phyloP scores from a whole-genome alignment of 768 basidiomycete species.

The Xanthoconium stramineum region DNA sequence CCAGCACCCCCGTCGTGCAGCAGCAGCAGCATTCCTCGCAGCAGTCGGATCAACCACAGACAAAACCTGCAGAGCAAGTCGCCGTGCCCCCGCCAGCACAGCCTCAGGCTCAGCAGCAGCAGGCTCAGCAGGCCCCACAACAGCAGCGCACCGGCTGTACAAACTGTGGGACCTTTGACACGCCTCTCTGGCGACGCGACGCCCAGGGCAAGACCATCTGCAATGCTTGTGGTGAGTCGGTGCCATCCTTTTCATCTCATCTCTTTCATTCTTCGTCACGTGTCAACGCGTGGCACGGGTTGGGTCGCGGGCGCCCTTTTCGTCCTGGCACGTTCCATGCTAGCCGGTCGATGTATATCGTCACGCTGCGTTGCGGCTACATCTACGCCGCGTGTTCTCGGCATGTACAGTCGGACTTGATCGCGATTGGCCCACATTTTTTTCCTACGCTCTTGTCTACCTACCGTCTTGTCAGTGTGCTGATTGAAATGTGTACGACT shows the following conservation, averaged over 20 bases:
- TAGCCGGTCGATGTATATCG: conserved; percentile 34
- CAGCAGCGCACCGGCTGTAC: conserved; percentile 51
- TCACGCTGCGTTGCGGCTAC: conserved; percentile 31
- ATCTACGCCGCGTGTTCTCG: conserved; percentile 33
- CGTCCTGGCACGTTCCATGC: conserved; percentile 22
- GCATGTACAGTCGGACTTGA: conserved; percentile 33
- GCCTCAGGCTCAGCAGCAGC: conserved; percentile 21
- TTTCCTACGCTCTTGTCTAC: conserved; percentile 31
- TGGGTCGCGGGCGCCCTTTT: conserved; percentile 35
- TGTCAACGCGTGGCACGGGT: conserved; percentile 31
- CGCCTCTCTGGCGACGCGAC: conserved; percentile 84
- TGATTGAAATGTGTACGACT: conserved; percentile 40
- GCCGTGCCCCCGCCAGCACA: conserved; percentile 25
- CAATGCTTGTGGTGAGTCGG: conserved; percentile 82
- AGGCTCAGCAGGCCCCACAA: conserved; percentile 28
- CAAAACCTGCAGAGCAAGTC: conserved; percentile 25
- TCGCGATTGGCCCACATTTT: conserved; percentile 34
- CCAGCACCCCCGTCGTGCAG: conserved; percentile 13
- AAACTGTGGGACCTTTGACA: conserved; percentile 74
- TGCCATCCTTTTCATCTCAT: conserved; percentile 32
- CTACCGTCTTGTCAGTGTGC: conserved; percentile 34
- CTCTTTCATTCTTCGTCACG: conserved; percentile 38
- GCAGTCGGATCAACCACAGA: conserved; percentile 14
- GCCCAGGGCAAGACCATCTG: conserved; percentile 80
- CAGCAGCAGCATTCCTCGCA: conserved; percentile 10